Conservation (phyloP, 2,329 filamentous ascomycete species). For the Penicillium brasilianum region DNA sequence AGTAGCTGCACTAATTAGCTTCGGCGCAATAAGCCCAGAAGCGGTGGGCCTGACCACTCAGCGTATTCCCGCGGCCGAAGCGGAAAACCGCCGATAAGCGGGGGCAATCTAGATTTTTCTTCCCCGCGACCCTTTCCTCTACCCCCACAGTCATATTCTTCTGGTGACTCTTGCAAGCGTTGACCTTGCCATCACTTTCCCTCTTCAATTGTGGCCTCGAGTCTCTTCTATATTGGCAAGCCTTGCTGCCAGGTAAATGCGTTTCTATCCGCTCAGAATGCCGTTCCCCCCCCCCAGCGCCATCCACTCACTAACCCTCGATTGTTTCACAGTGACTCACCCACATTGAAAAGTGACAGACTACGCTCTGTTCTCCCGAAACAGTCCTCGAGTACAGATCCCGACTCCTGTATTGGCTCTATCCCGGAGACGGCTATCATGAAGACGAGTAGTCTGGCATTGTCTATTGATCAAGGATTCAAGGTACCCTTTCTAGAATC, state of each 20-base stretch:
- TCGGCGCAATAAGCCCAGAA: not conserved
- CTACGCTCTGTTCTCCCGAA: conserved; percentile 7
- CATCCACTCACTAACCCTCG: conserved; percentile 14
- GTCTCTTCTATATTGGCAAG: not conserved
- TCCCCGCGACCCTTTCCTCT: conserved; percentile 24
- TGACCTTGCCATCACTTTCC: not conserved
- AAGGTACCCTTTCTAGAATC: conserved; percentile 47
- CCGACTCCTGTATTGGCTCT: conserved; percentile 33
- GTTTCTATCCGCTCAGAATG: not conserved
- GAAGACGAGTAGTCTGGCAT: conserved; percentile 47
- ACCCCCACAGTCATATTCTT: not conserved
- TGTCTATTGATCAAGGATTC: conserved; percentile 51
- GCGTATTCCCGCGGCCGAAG: conserved; percentile 12
- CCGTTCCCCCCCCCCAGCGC: not conserved
- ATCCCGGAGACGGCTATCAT: conserved; percentile 36
- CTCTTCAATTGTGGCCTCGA: not conserved
- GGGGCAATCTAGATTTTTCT: conserved; percentile 21
- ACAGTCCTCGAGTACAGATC: conserved; percentile 33
- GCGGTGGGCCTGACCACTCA: not conserved
- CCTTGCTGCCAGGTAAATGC: conserved; percentile 10
- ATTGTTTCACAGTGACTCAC: conserved; percentile 29
- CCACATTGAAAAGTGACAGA: conserved; percentile 16
- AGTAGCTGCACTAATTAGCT: not conserved
- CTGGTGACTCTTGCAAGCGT: not conserved
- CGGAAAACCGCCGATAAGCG: conserved; percentile 24